A percentile compares a stretch with the other conserved stretches of the same genome.
These are phyloP conservation scores for Hypoxylon lienhwacheense DNA, from an alignment of 495 filamentous ascomycete genomes.

Conservation along the genomic window DNA sequence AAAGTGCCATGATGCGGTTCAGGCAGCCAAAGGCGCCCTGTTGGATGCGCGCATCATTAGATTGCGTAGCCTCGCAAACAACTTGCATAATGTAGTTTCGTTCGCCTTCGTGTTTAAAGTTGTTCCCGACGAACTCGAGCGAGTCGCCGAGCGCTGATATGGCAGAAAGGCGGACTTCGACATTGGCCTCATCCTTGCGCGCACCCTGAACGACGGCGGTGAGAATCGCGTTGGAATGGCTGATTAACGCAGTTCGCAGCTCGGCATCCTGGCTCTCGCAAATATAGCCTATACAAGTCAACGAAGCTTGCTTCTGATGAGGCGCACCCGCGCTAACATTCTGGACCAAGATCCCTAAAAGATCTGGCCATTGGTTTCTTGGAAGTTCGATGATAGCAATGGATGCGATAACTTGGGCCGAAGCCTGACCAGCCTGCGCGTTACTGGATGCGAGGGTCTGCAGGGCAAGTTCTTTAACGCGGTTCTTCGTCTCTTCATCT, in stretches of 20 bases:
- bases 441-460: conserved; percentile 79
- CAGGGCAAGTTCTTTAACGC: conserved; percentile 85
- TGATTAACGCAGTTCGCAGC: conserved; percentile 74
- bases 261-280: conserved; percentile 93
- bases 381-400: conserved; percentile 95
- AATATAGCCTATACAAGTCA: conserved; percentile 94
- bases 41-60: conserved; percentile 83
- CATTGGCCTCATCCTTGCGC: conserved; percentile 89
- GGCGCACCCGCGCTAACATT: conserved; percentile 86
- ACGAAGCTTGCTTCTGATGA: conserved; percentile 87
- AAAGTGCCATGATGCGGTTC: conserved; percentile 96
- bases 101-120: conserved; percentile 98
- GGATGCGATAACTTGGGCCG: conserved; percentile 92
- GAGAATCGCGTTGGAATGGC: conserved; percentile 94
- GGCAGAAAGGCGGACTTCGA: conserved; percentile 86
- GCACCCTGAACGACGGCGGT: conserved; percentile 97
- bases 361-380: conserved; percentile 89
- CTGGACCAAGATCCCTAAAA: conserved; percentile 83
- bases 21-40: conserved; percentile 94
- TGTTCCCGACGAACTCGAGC: conserved; percentile 95
- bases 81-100: conserved; percentile 99
- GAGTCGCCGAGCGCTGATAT: conserved; percentile 94
- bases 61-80: conserved; percentile 97
- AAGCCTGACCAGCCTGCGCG: conserved; percentile 77
- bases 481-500: conserved; percentile 72